Evolutionary conservation across 192 early-diverging fungal species (phyloP).

Genomic region (Backusella parvicylindrica): DNA sequence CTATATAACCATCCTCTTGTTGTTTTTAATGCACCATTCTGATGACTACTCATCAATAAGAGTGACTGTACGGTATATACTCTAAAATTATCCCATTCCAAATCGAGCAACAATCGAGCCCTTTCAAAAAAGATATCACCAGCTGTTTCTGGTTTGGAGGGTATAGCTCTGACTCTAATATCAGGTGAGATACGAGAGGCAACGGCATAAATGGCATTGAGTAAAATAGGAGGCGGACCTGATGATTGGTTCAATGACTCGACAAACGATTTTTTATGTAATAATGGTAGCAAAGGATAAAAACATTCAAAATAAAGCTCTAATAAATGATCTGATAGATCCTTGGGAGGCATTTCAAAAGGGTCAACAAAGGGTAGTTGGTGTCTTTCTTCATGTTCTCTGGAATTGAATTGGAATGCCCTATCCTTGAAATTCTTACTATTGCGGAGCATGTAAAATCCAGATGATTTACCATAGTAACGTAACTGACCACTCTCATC

Average conservation of each 20-base stretch:
- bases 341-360: constrained; percentile 57
- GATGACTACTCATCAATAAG: constrained; percentile 32
- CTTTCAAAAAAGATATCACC: constrained; percentile 54
- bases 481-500: constrained; percentile 69
- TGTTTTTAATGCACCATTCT: constrained; percentile 30
- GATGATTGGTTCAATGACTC: not conserved
- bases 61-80: constrained; percentile 33
- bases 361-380: constrained; percentile 21
- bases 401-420: constrained; percentile 27
- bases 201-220: constrained; percentile 49
- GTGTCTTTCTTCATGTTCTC: not conserved
- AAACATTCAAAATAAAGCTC: constrained; percentile 61
- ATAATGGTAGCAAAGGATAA: constrained; percentile 66
- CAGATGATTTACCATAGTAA: constrained; percentile 75
- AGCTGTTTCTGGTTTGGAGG: constrained; percentile 42
- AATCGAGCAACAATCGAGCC: constrained; percentile 33
- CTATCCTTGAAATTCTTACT: constrained; percentile 48
- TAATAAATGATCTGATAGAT: constrained; percentile 57
- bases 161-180: constrained; percentile 41
- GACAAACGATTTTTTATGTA: constrained; percentile 65
- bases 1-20: constrained; percentile 34
- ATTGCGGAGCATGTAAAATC: constrained; percentile 65
- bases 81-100: constrained; percentile 31
- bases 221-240: constrained; percentile 35
- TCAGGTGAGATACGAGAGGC: constrained; percentile 44